A percentile compares a stretch with the other conserved stretches of the same genome.
Evolutionary conservation across 768 basidiomycete species (phyloP).

Genomic region (Russula earlei): DNA sequence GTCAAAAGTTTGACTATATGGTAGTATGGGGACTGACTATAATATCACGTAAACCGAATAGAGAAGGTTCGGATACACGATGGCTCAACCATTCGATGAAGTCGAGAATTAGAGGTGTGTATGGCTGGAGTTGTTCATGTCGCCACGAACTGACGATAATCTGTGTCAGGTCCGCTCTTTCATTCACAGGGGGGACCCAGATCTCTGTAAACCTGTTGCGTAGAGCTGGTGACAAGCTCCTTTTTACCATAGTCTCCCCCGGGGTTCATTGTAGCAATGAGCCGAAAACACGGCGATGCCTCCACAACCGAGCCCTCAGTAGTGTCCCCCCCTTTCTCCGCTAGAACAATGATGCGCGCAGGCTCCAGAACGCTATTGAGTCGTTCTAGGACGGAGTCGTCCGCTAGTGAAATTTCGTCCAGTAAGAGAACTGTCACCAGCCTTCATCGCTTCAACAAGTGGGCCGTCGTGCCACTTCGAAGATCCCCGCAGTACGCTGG

Average conservation of each 20-base stretch:
- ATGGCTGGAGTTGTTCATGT: conserved; percentile 39
- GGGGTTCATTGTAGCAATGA: conserved; percentile 98
- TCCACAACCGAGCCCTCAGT: conserved; percentile 55
- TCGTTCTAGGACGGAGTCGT: conserved; percentile 95
- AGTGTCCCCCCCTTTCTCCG: conserved; percentile 80
- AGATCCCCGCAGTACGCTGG: conserved; percentile 58
- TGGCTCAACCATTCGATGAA: conserved; percentile 75
- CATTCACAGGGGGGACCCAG: conserved; percentile 86
- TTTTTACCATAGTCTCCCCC: conserved; percentile 99
- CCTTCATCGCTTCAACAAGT: conserved; percentile 84
- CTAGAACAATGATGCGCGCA: conserved; percentile 76
- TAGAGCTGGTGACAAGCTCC: conserved; percentile 90
- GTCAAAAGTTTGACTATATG: not conserved
- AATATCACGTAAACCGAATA: conserved; percentile 79
- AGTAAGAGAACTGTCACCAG: conserved; percentile 80
- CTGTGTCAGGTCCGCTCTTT: conserved; percentile 60
- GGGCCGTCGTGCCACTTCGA: conserved; percentile 98
- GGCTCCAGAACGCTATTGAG: conserved; percentile 97
- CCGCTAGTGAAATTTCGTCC: conserved; percentile 95
- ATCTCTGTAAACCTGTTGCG: conserved; percentile 98
- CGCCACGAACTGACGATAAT: conserved; percentile 71
- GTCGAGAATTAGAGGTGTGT: conserved; percentile 56
- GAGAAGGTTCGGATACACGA: conserved; percentile 49
- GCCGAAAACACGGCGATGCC: conserved; percentile 66
- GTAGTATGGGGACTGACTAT: conserved; percentile 43